These are phyloP conservation scores for Phytophthora pinifolia DNA, from an alignment of 352 stramenopile genomes.

Conservation along the genomic window DNA sequence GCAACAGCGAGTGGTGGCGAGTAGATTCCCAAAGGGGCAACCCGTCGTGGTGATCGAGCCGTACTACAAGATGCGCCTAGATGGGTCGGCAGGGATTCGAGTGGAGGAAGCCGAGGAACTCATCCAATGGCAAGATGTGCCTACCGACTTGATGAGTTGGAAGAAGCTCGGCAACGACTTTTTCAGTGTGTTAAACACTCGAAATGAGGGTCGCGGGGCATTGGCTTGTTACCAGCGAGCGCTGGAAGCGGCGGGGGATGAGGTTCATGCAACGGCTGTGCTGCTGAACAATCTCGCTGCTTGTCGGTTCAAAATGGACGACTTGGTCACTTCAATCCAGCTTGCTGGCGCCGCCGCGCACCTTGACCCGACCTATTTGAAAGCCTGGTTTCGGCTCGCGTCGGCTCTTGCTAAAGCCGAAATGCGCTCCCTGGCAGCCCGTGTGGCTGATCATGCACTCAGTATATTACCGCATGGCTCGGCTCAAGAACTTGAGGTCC, in stretches of 20 bases:
- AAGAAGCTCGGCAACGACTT: constrained; percentile 32
- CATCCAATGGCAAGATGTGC: constrained; percentile 17
- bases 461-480: constrained; percentile 2
- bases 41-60: constrained; percentile 30
- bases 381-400: constrained; percentile 23
- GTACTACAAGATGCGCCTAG: constrained; percentile 34
- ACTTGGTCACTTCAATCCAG: constrained; percentile 18
- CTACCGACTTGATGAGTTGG: constrained; percentile 22
- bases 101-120: constrained; percentile 24
- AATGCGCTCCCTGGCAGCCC: not conserved
- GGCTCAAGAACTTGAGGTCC: constrained; percentile 5
- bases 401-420: constrained; percentile 13
- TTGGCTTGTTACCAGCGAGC: constrained; percentile 24
- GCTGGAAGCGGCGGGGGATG: constrained; percentile 7
- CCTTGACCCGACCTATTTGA: constrained; percentile 20
- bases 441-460: constrained; percentile 5
- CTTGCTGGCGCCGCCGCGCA: constrained; percentile 24
- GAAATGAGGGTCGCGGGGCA: constrained; percentile 18
- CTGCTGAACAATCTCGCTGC: constrained; percentile 25
- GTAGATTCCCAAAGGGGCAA: constrained; percentile 24
- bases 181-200: constrained; percentile 11
- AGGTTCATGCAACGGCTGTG: constrained; percentile 14
- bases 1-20: constrained; percentile 9
- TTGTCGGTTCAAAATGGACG: constrained; percentile 21
- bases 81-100: constrained; percentile 22